Percentiles rank a stretch among this genome's conserved stretches.
These are phyloP conservation scores for Colletotrichum melonis DNA, from an alignment of 2,329 filamentous ascomycete genomes.

Conservation along the genomic window DNA sequence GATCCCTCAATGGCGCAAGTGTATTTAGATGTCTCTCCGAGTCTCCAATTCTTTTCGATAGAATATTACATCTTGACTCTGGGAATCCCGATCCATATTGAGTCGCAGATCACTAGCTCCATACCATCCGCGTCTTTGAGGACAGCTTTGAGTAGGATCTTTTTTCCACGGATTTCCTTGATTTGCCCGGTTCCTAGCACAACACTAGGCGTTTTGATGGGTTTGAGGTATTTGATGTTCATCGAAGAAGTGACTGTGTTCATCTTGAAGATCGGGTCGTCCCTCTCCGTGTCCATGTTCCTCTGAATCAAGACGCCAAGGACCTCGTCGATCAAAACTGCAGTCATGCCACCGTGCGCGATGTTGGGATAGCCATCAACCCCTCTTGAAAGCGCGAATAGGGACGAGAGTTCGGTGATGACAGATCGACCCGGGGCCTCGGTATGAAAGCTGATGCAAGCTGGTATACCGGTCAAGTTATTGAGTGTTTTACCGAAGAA, in stretches of 20 bases:
- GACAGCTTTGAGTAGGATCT: constrained; percentile 44
- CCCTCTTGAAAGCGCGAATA: constrained; percentile 48
- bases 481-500: constrained; percentile 48
- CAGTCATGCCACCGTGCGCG: constrained; percentile 50
- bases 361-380: constrained; percentile 47
- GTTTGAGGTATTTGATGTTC: constrained; percentile 48
- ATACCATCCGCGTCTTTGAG: constrained; percentile 44
- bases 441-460: constrained; percentile 50
- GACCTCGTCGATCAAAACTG: constrained; percentile 50
- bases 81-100: constrained; percentile 27
- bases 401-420: constrained; percentile 43
- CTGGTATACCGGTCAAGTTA: constrained; percentile 40
- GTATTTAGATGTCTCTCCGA: background rate
- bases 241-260: constrained; percentile 48
- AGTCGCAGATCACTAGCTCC: constrained; percentile 43
- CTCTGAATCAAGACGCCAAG: constrained; percentile 50
- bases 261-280: constrained; percentile 41
- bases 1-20: background rate
- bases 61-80: constrained; percentile 15
- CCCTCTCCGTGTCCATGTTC: constrained; percentile 47
- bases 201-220: constrained; percentile 43
- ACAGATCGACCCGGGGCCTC: constrained; percentile 36
- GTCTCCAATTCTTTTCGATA: background rate
- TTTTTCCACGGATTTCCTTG: constrained; percentile 47
- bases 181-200: constrained; percentile 46